phyloP scores from a whole-genome alignment of 306 rosid species.

The Ceratonia siliqua region DNA sequence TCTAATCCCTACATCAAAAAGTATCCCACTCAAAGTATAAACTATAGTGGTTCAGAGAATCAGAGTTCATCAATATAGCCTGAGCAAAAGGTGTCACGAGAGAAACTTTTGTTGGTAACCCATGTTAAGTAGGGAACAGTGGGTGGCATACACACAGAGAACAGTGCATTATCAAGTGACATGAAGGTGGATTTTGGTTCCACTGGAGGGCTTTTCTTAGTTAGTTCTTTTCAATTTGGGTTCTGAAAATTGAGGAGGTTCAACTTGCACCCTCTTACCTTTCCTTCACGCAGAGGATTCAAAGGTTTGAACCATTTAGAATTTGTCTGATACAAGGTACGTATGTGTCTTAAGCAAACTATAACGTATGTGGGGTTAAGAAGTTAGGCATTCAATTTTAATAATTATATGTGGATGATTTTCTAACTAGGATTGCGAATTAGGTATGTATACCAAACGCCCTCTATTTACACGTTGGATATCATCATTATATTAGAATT shows the following conservation, averaged over 20 bases:
- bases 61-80: not conserved
- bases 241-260: not conserved
- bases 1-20: too few species aligned
- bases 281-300: not conserved
- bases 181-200: not conserved
- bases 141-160: not conserved
- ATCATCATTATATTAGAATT: not conserved
- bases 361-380: not conserved
- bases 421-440: not conserved
- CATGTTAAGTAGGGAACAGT: not conserved
- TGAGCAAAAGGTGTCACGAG: not conserved
- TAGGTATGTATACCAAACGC: constrained; percentile 25
- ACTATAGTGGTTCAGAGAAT: not conserved
- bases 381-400: constrained; percentile 2
- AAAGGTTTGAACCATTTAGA: not conserved
- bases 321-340: not conserved
- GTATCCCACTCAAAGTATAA: not conserved
- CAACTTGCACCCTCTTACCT: constrained; percentile 1
- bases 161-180: not conserved
- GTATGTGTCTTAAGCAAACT: not conserved
- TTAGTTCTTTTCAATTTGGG: not conserved
- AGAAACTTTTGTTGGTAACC: not conserved
- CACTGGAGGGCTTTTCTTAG: not conserved
- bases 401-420: not conserved
- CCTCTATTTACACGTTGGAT: not conserved